phyloP scores from a whole-genome alignment of 345 rosid species.

The Dovyalis caffra region DNA sequence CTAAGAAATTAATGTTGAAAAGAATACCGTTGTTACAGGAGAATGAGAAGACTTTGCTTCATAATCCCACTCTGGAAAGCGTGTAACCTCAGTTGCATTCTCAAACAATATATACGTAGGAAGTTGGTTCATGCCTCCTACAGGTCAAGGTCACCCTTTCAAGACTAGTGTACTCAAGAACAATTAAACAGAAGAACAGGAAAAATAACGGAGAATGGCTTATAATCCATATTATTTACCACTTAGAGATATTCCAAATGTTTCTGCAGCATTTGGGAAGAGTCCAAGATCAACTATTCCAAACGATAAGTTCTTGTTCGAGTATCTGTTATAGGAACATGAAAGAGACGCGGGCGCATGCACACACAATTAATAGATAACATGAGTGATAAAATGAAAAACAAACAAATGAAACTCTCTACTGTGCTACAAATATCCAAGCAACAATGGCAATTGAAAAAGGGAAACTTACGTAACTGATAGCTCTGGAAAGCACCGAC shows the following conservation, averaged over 20 bases:
- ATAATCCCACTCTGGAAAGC: slow-evolving; percentile 72
- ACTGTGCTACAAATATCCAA: neutral
- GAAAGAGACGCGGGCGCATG: neutral
- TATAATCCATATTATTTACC: slow-evolving; percentile 32
- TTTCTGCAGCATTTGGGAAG: slow-evolving; percentile 83
- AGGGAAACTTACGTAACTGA: slow-evolving; percentile 55
- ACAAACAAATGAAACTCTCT: slow-evolving; percentile 4
- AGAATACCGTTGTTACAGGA: slow-evolving; percentile 64
- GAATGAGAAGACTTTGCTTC: slow-evolving; percentile 55
- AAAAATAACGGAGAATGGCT: neutral
- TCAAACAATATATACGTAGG: slow-evolving; percentile 83
- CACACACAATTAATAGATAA: neutral
- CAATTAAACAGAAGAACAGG: slow-evolving; percentile 6
- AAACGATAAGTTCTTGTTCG: slow-evolving; percentile 74
- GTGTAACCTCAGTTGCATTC: slow-evolving; percentile 68
- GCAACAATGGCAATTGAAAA: neutral
- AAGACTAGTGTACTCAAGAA: neutral
- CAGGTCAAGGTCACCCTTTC: slow-evolving; percentile 12
- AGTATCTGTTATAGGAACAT: slow-evolving; percentile 50
- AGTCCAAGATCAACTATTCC: slow-evolving; percentile 90
- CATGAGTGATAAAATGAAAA: neutral
- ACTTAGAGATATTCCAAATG: slow-evolving; percentile 82
- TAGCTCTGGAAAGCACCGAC: slow-evolving; percentile 77
- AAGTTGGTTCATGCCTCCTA: slow-evolving; percentile 76
- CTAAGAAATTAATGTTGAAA: neutral